Conservation (phyloP, 441 rosid genomes). For the Sinapis alba region DNA sequence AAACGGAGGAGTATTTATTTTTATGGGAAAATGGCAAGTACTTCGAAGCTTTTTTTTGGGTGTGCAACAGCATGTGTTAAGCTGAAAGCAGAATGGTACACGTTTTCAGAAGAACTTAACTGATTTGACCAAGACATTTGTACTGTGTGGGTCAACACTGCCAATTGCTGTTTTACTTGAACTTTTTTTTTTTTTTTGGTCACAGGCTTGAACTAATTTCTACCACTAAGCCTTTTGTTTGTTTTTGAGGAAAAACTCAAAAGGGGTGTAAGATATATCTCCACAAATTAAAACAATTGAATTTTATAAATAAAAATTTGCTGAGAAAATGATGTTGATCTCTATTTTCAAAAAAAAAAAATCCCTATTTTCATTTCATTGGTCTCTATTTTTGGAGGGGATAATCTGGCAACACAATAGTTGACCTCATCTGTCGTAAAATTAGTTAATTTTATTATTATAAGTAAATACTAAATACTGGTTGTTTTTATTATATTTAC, state of each 20-base stretch:
- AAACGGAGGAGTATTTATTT: not conserved
- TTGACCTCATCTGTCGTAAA: not conserved
- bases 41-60: not conserved
- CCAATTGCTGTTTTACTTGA: constrained; percentile 19
- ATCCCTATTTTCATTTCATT: not conserved
- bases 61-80: not conserved
- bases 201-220: not conserved
- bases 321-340: not conserved
- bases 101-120: constrained; percentile 29
- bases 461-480: not conserved
- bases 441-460: not conserved
- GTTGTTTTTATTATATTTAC: not conserved
- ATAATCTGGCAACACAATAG: not conserved
- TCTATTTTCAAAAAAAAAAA: not conserved
- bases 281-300: not conserved
- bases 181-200: not conserved
- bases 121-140: constrained; percentile 39
- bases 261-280: not conserved
- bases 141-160: constrained; percentile 25
- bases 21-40: not conserved
- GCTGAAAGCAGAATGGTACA: constrained; percentile 24
- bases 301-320: not conserved
- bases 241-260: not conserved
- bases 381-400: not conserved
- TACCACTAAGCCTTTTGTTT: constrained; percentile 18